Evolutionary conservation across 129 eudicot genomes (phyloP).

Genomic region (Pulicaria dysenterica): DNA sequence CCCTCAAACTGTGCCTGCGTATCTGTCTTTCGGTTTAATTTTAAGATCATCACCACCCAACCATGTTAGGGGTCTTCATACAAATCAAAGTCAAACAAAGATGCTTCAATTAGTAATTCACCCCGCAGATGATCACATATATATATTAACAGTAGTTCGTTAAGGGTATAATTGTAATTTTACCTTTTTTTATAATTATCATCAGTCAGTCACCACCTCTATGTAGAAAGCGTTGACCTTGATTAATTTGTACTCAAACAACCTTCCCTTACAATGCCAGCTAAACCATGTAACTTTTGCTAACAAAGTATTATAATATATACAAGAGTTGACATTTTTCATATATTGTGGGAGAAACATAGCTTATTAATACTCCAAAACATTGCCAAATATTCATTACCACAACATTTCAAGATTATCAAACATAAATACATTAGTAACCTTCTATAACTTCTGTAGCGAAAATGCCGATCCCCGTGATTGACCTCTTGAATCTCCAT

Average conservation of each 20-base stretch:
- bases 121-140: background rate
- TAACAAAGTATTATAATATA: conserved; percentile 24
- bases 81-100: conserved; percentile 28
- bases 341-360: conserved; percentile 10
- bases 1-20: conserved; percentile 19
- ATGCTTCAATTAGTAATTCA: background rate
- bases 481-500: conserved; percentile 69
- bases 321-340: conserved; percentile 40
- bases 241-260: conserved; percentile 9
- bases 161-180: conserved; percentile 3
- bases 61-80: conserved; percentile 23
- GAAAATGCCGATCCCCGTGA: conserved; percentile 76
- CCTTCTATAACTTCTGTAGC: conserved; percentile 3
- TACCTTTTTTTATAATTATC: background rate
- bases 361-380: conserved; percentile 40
- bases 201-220: conserved; percentile 16
- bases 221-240: conserved; percentile 37
- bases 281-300: conserved; percentile 18
- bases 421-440: background rate
- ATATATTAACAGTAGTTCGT: background rate
- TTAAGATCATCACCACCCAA: conserved; percentile 21
- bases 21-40: conserved; percentile 27
- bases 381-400: conserved; percentile 3
- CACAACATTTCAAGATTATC: background rate
- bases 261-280: conserved; percentile 28